phyloP scores from a whole-genome alignment of 1,284 basidiomycete species.

The Ganoderma lucidum region DNA sequence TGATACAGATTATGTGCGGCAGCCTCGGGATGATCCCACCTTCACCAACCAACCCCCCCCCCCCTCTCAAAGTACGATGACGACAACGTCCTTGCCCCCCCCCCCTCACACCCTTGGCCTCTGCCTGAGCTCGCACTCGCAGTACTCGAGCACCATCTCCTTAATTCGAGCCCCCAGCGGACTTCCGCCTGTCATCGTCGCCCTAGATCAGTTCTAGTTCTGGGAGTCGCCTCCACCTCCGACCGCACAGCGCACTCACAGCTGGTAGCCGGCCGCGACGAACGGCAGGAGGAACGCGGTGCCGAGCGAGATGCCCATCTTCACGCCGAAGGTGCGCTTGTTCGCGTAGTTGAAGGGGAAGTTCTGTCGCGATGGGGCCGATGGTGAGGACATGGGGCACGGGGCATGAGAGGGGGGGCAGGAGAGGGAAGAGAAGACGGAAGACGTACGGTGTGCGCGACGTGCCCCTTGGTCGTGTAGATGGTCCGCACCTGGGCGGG shows the following conservation, averaged over 20 bases:
- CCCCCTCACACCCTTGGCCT: slow-evolving; percentile 28
- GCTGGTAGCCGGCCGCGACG: slow-evolving; percentile 39
- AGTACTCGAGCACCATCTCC: slow-evolving; percentile 30
- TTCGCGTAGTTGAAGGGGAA: slow-evolving; percentile 42
- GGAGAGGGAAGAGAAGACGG: slow-evolving; percentile 13
- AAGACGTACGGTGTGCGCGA: slow-evolving; percentile 27
- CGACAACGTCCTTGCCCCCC: too few relatives aligned
- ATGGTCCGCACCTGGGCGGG: slow-evolving; percentile 25
- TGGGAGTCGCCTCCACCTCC: slow-evolving; percentile 20
- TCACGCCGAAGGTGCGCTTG: slow-evolving; percentile 36
- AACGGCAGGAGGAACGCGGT: slow-evolving; percentile 41
- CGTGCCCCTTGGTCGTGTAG: slow-evolving; percentile 26
- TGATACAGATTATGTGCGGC: not conserved
- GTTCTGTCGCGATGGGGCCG: slow-evolving; percentile 30
- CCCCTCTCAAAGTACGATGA: not conserved
- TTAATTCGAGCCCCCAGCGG: slow-evolving; percentile 34
- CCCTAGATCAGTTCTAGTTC: slow-evolving; percentile 37
- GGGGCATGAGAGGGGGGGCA: slow-evolving; percentile 23
- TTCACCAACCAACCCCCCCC: not conserved
- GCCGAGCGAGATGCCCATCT: slow-evolving; percentile 31
- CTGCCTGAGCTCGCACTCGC: slow-evolving; percentile 35
- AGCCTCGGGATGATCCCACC: not conserved
- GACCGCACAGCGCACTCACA: slow-evolving; percentile 35
- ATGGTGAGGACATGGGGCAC: not conserved
- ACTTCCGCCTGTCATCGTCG: slow-evolving; percentile 34